Percentiles rank a stretch among this genome's conserved stretches.
phyloP scores from a whole-genome alignment of 768 basidiomycete genomes.

The Lentinula sp. region DNA sequence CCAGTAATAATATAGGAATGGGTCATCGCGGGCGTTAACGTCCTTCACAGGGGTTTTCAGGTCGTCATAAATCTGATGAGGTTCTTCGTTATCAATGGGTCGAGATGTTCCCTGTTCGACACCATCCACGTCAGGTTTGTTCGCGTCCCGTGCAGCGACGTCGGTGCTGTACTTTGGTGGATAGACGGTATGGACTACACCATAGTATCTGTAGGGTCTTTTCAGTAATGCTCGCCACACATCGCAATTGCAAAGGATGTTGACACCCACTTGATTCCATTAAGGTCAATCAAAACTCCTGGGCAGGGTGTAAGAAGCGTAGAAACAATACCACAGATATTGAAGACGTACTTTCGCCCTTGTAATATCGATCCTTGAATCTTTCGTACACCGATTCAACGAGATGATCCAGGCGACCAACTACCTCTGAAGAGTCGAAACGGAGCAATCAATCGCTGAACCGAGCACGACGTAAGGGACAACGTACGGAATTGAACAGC shows the following conservation, averaged over 20 bases:
- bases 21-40: slow-evolving; percentile 67
- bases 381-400: slow-evolving; percentile 94
- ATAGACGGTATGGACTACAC: slow-evolving; percentile 72
- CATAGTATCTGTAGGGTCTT: slow-evolving; percentile 59
- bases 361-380: slow-evolving; percentile 94
- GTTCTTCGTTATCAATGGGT: slow-evolving; percentile 40
- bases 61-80: slow-evolving; percentile 74
- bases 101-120: slow-evolving; percentile 14
- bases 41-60: slow-evolving; percentile 72
- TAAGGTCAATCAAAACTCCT: slow-evolving; percentile 85
- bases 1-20: slow-evolving; percentile 80
- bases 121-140: slow-evolving; percentile 38
- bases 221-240: slow-evolving; percentile 11
- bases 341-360: slow-evolving; percentile 71
- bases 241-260: background rate
- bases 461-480: slow-evolving; percentile 10
- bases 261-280: slow-evolving; percentile 70
- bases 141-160: slow-evolving; percentile 41
- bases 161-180: slow-evolving; percentile 53
- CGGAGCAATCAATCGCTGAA: slow-evolving; percentile 10
- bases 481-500: slow-evolving; percentile 96
- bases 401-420: slow-evolving; percentile 91
- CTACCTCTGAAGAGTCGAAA: slow-evolving; percentile 64
- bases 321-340: background rate
- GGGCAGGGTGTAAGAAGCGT: slow-evolving; percentile 4